Evolutionary conservation across 2,329 filamentous ascomycete species (phyloP).

Genomic region (Talaromyces sp.): DNA sequence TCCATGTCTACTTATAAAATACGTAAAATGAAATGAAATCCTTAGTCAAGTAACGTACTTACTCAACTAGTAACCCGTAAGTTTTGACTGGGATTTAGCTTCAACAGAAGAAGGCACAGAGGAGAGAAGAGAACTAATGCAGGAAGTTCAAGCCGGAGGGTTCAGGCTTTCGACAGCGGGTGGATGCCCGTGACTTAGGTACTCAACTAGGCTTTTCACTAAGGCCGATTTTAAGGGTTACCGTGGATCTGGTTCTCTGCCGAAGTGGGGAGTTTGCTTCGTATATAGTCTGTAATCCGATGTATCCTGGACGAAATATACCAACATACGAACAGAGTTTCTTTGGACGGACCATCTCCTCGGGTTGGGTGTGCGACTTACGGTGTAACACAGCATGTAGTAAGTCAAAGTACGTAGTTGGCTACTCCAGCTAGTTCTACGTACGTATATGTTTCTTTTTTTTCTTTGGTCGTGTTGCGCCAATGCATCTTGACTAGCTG

Average conservation of each 20-base stretch:
- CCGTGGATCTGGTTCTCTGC: slow-evolving; percentile 20
- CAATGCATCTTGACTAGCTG: background rate
- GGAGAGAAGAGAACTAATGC: slow-evolving; percentile 1
- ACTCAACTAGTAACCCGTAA: background rate
- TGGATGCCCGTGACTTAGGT: background rate
- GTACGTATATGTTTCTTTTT: background rate
- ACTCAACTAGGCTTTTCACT: background rate
- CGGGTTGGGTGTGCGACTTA: background rate
- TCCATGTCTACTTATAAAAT: slow-evolving; percentile 4
- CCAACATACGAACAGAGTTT: background rate
- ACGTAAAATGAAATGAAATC: background rate
- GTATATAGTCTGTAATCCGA: background rate
- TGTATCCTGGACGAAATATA: background rate
- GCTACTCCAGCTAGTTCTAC: background rate
- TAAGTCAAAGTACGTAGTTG: no score
- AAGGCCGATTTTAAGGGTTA: slow-evolving; percentile 7
- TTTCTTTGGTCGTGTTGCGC: no score
- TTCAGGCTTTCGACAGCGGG: background rate
- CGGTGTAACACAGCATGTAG: background rate
- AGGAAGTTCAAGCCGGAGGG: background rate
- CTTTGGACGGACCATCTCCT: background rate
- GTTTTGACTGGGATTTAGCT: background rate
- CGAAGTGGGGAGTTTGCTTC: slow-evolving; percentile 1
- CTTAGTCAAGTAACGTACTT: background rate
- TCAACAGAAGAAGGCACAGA: background rate